Evolutionary conservation across 805 yeast genomes (phyloP), one percentile per base, ranked within the genome.

Genomic region (Priceomyces medius): DNA sequence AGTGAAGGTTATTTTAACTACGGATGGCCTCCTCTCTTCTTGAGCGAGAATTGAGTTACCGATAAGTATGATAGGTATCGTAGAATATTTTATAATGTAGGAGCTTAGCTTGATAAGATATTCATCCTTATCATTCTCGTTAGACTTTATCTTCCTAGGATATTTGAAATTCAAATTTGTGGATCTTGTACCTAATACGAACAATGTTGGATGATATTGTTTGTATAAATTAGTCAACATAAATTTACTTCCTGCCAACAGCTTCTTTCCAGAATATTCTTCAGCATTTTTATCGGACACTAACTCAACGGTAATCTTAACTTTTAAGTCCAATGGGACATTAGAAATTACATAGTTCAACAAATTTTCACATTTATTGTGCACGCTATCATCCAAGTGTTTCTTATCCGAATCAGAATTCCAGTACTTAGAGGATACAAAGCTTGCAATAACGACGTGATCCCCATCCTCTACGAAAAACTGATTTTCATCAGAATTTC

Each of bases 131-230:
- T 28, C 34, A 20, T 26, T 33, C 18, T 31, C 27, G 19, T 24
- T 37, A 12, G 42, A 42, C 39, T 54, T 55, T 40, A 61, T 43
- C 38, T 61, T 59, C 10, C 59, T 45, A 1, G 73, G 73, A 44
- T 71, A 71, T 48, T 66, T 66, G 56, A 69, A 71, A 50, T 70
- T 71, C 42, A 68, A 52, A 49, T 64, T 70, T 21, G 68, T 53
- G n/a, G 65, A 56, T 38, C 60, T 63, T 44, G 63, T 69, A 2
- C 75, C 73, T 33, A 65, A 42, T 2, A 69, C 49, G 14, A 71
- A 41, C 42, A 71, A 48, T 37, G 61, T 63, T 2, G 76, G 76
- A 42, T 59, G 71, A 48, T 71, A 71, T 47, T 69, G 76, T 37
- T 55, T 54, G 49, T 56, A 66, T 23, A 71, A 51, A 44, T 68